Evolutionary conservation across 371 early-diverging fungal species (phyloP).

Genomic region (Blyttiomyces sp.): DNA sequence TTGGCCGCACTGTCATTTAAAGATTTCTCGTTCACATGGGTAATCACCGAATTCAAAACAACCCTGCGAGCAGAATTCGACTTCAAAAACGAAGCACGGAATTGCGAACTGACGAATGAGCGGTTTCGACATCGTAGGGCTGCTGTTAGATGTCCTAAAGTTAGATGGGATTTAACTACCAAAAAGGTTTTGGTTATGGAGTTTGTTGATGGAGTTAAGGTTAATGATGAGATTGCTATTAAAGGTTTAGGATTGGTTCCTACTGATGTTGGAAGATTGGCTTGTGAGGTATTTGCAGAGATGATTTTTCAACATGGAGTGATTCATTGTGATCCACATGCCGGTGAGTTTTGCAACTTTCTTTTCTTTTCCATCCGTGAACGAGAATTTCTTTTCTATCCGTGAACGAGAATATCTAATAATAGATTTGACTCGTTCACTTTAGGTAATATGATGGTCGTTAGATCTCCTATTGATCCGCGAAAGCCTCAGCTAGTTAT

Average conservation of each 20-base stretch:
- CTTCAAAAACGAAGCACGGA: constrained; percentile 78
- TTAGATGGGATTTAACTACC: constrained; percentile 71
- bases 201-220: constrained; percentile 59
- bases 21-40: constrained; percentile 46
- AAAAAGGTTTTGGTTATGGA: constrained; percentile 78
- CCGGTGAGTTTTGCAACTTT: background rate
- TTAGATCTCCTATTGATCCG: constrained; percentile 44
- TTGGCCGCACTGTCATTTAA: constrained; percentile 3
- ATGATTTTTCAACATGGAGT: constrained; percentile 79
- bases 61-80: constrained; percentile 44
- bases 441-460: constrained; percentile 1
- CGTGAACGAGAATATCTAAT: constrained; percentile 86
- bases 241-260: constrained; percentile 20
- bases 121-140: constrained; percentile 5
- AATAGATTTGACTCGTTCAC: too few species aligned
- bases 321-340: constrained; percentile 68
- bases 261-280: constrained; percentile 3
- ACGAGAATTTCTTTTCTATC: background rate
- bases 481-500: constrained; percentile 65
- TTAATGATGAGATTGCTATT: constrained; percentile 26
- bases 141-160: constrained; percentile 51
- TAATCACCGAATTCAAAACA: constrained; percentile 51
- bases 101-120: constrained; percentile 62
- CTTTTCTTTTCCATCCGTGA: background rate
- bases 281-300: constrained; percentile 72